Conservation (phyloP, 176 grass and related monocot species). For the Carex parvula region DNA sequence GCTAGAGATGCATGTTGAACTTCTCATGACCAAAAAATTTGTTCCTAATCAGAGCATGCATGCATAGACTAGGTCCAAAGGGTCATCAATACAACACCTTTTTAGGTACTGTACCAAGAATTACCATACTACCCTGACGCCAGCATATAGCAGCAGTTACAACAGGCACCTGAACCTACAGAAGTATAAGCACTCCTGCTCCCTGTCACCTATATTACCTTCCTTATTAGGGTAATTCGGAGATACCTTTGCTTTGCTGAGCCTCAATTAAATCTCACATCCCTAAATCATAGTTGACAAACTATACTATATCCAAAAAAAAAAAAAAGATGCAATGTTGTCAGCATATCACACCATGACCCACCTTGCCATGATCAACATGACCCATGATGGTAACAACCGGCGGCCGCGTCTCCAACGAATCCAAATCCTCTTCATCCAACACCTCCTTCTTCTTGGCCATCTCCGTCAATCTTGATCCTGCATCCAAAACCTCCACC, state of each 20-base stretch:
- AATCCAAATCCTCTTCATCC: slow-evolving; percentile 85
- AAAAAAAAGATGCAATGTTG: slow-evolving; percentile 1
- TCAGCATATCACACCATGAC: background rate
- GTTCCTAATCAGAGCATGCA: background rate
- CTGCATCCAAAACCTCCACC: slow-evolving; percentile 85
- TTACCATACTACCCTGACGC: background rate
- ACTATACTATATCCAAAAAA: background rate
- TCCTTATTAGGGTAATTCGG: background rate
- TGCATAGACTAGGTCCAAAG: background rate
- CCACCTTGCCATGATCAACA: slow-evolving; percentile 98
- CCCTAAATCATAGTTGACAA: background rate
- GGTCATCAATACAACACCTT: background rate
- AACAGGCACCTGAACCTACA: background rate
- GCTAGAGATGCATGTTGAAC: background rate
- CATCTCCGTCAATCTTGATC: slow-evolving; percentile 77
- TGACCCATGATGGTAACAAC: slow-evolving; percentile 99
- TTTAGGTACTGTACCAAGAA: background rate
- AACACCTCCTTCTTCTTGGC: slow-evolving; percentile 90
- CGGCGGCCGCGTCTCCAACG: slow-evolving; percentile 73
- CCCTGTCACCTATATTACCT: background rate
- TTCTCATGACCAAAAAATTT: background rate
- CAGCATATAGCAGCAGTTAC: background rate
- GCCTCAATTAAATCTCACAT: background rate
- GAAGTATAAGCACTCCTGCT: background rate
- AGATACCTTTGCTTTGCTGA: background rate